phyloP scores from a whole-genome alignment of 2,329 filamentous ascomycete genomes.

The Ceratocystis ficicola region DNA sequence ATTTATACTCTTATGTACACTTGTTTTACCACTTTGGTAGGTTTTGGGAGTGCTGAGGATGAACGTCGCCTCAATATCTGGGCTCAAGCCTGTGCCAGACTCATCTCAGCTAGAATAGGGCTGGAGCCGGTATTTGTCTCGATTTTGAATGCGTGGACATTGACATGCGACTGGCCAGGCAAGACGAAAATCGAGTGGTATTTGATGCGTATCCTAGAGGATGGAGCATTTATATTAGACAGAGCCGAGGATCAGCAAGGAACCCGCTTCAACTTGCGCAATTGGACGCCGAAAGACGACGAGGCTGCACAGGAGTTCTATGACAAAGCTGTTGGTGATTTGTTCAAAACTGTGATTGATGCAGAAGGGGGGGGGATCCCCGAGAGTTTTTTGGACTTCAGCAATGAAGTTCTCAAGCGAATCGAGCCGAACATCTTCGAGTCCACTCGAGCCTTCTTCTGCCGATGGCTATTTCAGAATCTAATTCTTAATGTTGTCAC shows the following conservation, averaged over 20 bases:
- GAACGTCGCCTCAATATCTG: slow-evolving; percentile 69
- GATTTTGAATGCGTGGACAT: slow-evolving; percentile 76
- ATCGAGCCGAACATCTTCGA: slow-evolving; percentile 60
- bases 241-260: slow-evolving; percentile 68
- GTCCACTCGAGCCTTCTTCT: slow-evolving; percentile 68
- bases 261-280: slow-evolving; percentile 56
- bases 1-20: slow-evolving; percentile 76
- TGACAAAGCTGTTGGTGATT: slow-evolving; percentile 60
- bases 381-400: slow-evolving; percentile 69
- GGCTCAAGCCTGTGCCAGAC: slow-evolving; percentile 73
- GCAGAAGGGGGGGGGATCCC: slow-evolving; percentile 76
- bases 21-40: slow-evolving; percentile 75
- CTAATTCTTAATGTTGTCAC: slow-evolving; percentile 76
- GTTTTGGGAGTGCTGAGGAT: slow-evolving; percentile 70
- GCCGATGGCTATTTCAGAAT: slow-evolving; percentile 82
- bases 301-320: slow-evolving; percentile 82
- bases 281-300: slow-evolving; percentile 66
- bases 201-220: slow-evolving; percentile 85
- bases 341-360: slow-evolving; percentile 81
- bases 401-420: slow-evolving; percentile 69
- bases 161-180: slow-evolving; percentile 79
- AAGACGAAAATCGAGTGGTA: slow-evolving; percentile 85
- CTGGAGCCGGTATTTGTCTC: slow-evolving; percentile 71
- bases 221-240: slow-evolving; percentile 82
- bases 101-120: slow-evolving; percentile 65